These are phyloP conservation scores for Blastocystis sp. DNA, from an alignment of 352 stramenopile species.

Conservation along the genomic window DNA sequence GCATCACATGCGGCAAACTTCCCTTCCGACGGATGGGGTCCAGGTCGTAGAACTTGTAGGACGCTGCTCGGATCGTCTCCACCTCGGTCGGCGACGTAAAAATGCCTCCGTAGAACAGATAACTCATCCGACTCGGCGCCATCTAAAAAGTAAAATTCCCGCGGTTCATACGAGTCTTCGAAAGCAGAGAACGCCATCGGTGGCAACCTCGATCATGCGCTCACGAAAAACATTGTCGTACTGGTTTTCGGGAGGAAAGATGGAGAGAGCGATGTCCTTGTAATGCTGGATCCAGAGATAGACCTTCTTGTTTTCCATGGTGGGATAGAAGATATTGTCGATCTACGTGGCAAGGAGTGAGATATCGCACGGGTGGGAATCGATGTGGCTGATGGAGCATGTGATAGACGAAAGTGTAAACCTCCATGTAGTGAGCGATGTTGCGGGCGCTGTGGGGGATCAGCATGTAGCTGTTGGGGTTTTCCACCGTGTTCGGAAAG, in stretches of 20 bases:
- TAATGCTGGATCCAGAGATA: conserved; percentile 60
- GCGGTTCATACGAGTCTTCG: neutral
- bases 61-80: conserved; percentile 24
- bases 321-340: conserved; percentile 48
- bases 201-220: conserved; percentile 22
- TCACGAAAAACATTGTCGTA: conserved; percentile 26
- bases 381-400: conserved; percentile 13
- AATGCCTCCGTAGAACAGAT: conserved; percentile 56
- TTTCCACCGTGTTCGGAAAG: neutral
- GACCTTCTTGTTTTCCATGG: conserved; percentile 48
- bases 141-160: neutral
- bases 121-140: conserved; percentile 29
- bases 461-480: conserved; percentile 56
- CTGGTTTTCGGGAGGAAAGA: neutral
- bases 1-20: neutral
- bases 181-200: conserved; percentile 25
- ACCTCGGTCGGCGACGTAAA: conserved; percentile 46
- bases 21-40: neutral
- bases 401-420: conserved; percentile 52
- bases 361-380: neutral
- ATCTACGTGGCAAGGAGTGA: neutral
- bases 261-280: conserved; percentile 43
- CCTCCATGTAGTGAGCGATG: conserved; percentile 62
- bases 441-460: conserved; percentile 53
- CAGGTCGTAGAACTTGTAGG: conserved; percentile 58